Evolutionary conservation across 768 basidiomycete species (phyloP).

Genomic region (Arthromyces matolae): DNA sequence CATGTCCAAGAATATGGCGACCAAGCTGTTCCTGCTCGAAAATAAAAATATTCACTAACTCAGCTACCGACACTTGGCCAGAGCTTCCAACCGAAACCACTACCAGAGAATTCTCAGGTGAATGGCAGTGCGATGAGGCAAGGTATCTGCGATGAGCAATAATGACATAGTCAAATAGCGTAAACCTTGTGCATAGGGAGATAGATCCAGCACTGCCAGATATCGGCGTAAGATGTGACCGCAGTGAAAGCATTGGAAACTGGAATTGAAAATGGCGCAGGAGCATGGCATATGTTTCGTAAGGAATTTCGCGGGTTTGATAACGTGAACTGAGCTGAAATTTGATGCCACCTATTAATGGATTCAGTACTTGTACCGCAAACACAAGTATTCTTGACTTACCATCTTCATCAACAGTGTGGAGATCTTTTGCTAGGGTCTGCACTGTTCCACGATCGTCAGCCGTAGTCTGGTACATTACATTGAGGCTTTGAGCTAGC

Average conservation of each 20-base stretch:
- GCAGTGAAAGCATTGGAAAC: no score
- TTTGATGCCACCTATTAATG: background rate
- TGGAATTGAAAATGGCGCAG: no score
- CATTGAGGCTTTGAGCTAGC: conserved; percentile 6
- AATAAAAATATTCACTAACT: background rate
- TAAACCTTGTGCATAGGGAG: background rate
- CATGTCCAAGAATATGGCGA: background rate
- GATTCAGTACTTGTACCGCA: background rate
- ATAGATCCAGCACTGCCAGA: background rate
- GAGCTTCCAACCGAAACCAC: background rate
- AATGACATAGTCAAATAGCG: background rate
- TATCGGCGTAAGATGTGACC: no score
- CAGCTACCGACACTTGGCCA: background rate
- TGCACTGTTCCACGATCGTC: conserved; percentile 22
- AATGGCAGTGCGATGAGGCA: background rate
- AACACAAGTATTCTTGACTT: background rate
- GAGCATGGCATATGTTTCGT: no score
- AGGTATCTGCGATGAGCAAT: background rate
- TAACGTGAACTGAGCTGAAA: background rate
- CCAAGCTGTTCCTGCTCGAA: background rate
- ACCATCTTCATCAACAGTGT: conserved; percentile 18
- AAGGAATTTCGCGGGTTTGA: background rate
- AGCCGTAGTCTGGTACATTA: conserved; percentile 19
- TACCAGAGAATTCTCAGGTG: background rate
- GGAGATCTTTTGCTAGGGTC: conserved; percentile 16